Conservation (phyloP, 495 filamentous ascomycete genomes). For the Aspergillus wentii region DNA sequence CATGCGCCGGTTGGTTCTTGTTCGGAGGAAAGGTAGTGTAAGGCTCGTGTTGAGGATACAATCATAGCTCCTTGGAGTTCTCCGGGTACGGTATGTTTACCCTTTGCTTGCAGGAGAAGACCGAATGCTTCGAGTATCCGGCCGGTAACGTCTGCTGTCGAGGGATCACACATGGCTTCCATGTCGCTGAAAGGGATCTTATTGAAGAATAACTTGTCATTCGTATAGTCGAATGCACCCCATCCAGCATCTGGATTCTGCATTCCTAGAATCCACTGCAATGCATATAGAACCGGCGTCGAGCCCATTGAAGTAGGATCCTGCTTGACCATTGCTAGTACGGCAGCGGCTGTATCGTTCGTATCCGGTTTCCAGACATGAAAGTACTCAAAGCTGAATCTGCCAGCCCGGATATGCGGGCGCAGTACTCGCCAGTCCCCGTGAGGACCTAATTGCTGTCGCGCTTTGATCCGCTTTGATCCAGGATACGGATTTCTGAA, state of each 20-base stretch:
- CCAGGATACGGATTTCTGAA: slow-evolving; percentile 5
- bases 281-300: slow-evolving; percentile 9
- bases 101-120: slow-evolving; percentile 11
- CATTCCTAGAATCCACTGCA: slow-evolving; percentile 37
- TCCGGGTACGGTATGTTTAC: not conserved
- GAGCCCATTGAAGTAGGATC: slow-evolving; percentile 8
- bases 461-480: slow-evolving; percentile 18
- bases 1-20: slow-evolving; percentile 26
- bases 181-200: slow-evolving; percentile 42
- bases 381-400: slow-evolving; percentile 30
- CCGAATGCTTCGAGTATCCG: slow-evolving; percentile 37
- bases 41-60: slow-evolving; percentile 3
- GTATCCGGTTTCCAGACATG: slow-evolving; percentile 37
- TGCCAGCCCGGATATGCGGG: slow-evolving; percentile 18
- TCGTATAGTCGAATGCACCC: slow-evolving; percentile 36
- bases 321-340: slow-evolving; percentile 28
- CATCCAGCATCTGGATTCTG: slow-evolving; percentile 43
- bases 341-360: slow-evolving; percentile 36
- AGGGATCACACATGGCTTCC: slow-evolving; percentile 31
- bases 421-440: slow-evolving; percentile 31
- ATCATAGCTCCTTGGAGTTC: not conserved
- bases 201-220: slow-evolving; percentile 33
- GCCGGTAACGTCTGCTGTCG: slow-evolving; percentile 30
- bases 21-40: slow-evolving; percentile 13
- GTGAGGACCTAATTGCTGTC: slow-evolving; percentile 17